Conservation (phyloP, 1,139 yeast genomes). For the Maudiozyma humilis region DNA sequence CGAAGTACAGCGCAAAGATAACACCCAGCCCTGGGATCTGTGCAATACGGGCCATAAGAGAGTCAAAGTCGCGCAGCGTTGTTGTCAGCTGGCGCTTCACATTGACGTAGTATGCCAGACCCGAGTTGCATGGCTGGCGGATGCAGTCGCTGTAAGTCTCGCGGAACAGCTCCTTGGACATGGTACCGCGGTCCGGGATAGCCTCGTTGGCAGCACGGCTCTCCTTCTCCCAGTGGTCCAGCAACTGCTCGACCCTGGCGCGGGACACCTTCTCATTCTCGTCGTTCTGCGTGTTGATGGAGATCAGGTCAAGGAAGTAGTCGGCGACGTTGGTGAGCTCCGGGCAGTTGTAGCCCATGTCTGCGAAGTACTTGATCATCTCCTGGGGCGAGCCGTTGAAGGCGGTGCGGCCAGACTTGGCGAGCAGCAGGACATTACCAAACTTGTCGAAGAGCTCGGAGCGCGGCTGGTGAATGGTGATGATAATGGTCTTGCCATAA, state of each 20-base stretch:
- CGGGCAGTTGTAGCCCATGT: constrained; percentile 48
- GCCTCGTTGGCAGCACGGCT: background rate
- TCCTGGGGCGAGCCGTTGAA: constrained; percentile 46
- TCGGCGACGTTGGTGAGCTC: constrained; percentile 63
- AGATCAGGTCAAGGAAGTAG: constrained; percentile 60
- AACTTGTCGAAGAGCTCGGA: constrained; percentile 54
- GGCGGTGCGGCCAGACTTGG: constrained; percentile 65
- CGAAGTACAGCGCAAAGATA: constrained; percentile 58
- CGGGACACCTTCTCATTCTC: constrained; percentile 21
- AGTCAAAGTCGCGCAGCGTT: constrained; percentile 52
- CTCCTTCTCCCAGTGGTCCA: constrained; percentile 41
- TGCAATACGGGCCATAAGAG: constrained; percentile 56
- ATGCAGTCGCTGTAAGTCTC: constrained; percentile 17
- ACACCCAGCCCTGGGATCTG: constrained; percentile 61
- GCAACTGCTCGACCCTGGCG: constrained; percentile 41
- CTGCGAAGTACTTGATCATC: constrained; percentile 39
- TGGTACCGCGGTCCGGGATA: constrained; percentile 2
- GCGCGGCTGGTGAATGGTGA: constrained; percentile 83
- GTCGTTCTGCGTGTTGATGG: constrained; percentile 33
- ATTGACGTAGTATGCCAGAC: constrained; percentile 37
- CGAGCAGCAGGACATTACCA: constrained; percentile 59
- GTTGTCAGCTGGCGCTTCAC: constrained; percentile 43
- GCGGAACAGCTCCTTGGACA: constrained; percentile 13
- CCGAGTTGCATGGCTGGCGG: constrained; percentile 29
- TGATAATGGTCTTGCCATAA: constrained; percentile 60